Evolutionary conservation across 495 filamentous ascomycete genomes (phyloP).

Genomic region (Entonaema liquescens): DNA sequence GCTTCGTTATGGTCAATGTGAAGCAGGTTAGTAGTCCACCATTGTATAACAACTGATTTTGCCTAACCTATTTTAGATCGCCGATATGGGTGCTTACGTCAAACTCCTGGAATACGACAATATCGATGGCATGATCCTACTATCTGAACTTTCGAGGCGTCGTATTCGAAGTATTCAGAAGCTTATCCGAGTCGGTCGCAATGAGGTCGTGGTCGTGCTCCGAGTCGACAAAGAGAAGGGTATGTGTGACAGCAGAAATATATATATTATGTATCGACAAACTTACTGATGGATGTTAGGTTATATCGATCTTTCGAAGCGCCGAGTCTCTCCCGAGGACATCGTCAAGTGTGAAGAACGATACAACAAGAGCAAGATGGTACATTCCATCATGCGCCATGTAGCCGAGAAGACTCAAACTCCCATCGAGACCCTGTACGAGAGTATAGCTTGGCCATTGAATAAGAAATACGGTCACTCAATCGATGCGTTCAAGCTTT

Average conservation of each 20-base stretch:
- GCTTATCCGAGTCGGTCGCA: constrained; percentile 95
- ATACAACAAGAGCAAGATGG: constrained; percentile 99
- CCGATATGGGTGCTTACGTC: constrained; percentile 99
- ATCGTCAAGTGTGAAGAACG: constrained; percentile 97
- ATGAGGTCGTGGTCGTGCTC: constrained; percentile 97
- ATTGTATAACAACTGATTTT: constrained; percentile 11
- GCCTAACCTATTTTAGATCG: constrained; percentile 70
- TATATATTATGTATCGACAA: constrained; percentile 9
- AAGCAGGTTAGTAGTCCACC: constrained; percentile 73
- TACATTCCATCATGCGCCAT: constrained; percentile 97
- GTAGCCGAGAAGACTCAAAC: constrained; percentile 96
- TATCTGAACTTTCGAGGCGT: constrained; percentile 93
- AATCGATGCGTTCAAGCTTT: constrained; percentile 97
- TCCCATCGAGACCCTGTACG: constrained; percentile 91
- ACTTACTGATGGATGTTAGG: constrained; percentile 52
- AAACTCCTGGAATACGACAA: constrained; percentile 99
- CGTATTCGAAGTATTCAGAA: constrained; percentile 99
- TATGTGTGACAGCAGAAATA: constrained; percentile 46
- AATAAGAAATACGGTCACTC: constrained; percentile 97
- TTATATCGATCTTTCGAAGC: constrained; percentile 99
- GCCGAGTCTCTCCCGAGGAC: constrained; percentile 95
- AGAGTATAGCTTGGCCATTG: constrained; percentile 94
- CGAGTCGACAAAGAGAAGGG: constrained; percentile 99
- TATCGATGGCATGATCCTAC: constrained; percentile 99
- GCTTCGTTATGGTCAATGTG: constrained; percentile 99